Conservation (phyloP, 208 protist genomes). For the Vickermania ingenoplastis region DNA sequence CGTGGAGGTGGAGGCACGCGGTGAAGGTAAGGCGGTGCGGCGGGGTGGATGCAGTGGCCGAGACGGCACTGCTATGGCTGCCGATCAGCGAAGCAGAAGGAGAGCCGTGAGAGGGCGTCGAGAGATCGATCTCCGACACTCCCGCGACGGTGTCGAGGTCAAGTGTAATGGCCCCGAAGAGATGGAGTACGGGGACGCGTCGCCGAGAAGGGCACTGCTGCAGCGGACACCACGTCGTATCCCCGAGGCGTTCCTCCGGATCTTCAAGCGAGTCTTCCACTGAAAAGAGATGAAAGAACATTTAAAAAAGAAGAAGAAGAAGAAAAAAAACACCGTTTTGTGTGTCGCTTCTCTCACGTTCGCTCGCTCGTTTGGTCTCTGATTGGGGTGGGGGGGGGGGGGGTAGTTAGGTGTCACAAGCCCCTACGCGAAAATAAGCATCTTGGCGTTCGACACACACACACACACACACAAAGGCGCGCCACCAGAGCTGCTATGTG, state of each 20-base stretch:
- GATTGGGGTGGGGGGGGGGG: background rate
- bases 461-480: background rate
- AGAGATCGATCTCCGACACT: too few species aligned
- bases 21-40: conserved; percentile 9
- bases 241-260: background rate
- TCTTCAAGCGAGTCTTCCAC: background rate
- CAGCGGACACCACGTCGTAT: background rate
- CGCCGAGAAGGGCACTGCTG: background rate
- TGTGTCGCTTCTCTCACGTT: background rate
- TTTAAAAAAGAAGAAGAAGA: background rate
- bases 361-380: background rate
- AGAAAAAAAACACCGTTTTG: background rate
- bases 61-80: too few species aligned
- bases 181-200: background rate
- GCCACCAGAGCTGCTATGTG: background rate
- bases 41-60: background rate
- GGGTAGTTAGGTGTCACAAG: too few species aligned
- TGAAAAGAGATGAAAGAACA: background rate
- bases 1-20: conserved; percentile 74
- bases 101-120: background rate
- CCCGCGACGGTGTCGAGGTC: too few species aligned
- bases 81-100: too few species aligned
- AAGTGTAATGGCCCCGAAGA: background rate
- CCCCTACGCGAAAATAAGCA: too few species aligned
- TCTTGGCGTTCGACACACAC: background rate